Evolutionary conservation across 495 filamentous ascomycete genomes (phyloP), one percentile per base, ranked within the genome.

Genomic region (Aspergillus cavernicola): DNA sequence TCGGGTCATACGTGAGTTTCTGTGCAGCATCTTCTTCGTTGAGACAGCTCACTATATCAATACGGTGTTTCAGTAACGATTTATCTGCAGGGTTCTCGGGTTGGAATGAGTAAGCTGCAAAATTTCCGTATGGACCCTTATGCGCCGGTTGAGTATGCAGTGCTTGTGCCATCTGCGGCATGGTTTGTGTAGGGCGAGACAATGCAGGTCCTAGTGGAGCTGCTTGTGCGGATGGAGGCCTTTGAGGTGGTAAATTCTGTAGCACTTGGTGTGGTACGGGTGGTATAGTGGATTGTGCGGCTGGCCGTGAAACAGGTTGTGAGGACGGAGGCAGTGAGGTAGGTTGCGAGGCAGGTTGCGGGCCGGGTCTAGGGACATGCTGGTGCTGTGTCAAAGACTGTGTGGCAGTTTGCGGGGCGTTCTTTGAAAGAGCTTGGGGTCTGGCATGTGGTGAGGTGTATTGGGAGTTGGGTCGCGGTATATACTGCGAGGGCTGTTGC

Each of bases 1-100:
- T 68, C 0, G 77, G 69, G 61, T 88, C 68, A 61, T 89, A 89
- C 0, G 45, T 60, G 8, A 64, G 63, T 53, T 76, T 72, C 16
- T 67, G 57, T 9, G 75, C 35, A 4, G 75, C 79, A 47, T 79
- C 72, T 29, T 65, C 63, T 24, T 60, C 61, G n/a, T 79, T 67
- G 18, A 87, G 50, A 2, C 64, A 65, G 52, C 74, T 55, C 12
- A 76, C 69, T 32, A 78, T 67, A 51, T 67, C 65, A 0, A 19
- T 37, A 4, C 64, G 58, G 16, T 39, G 20, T 37, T 60, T 66
- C 18, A 69, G 23, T 22, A 40, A 38, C 22, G 20, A 11, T 11
- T 39, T 60, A 29, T 57, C 45, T 12, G 31, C 13, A 15, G 50
- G 42, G 45, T 56, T 32, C 4, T 29, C 18, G 2, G 63, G 56